Base-by-base conservation (phyloP, 441 rosid species). In the Populus hybrid region DNA sequence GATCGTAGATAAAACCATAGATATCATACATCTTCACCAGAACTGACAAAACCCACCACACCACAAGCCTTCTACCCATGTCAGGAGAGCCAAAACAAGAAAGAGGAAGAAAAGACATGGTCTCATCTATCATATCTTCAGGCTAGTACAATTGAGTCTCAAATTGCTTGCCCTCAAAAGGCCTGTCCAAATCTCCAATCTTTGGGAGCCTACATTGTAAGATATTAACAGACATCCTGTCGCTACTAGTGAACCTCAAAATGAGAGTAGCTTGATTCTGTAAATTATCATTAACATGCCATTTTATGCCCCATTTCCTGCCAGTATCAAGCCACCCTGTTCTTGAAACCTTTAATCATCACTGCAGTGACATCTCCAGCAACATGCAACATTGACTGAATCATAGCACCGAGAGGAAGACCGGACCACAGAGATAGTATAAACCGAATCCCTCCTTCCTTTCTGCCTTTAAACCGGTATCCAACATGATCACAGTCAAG, bases 291-390 rank as follows among this genome's bases (percentile, higher is more conserved):
- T 91, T 95, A 34, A 95, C 80, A 82, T 95, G 99, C 99, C 99
- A 95, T 79, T 95, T 95, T 69, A 94, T 98, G 26, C 99, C 99
- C 99, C 99, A 95, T 64, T 95, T 95, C 75, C 99, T 84, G 76
- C 97, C 99, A 98, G 92, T 95, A 7, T 90, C 89, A 82, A 95
- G 92, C 99, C 99, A 95, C 19, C 99, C 99, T 0, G 97, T 94
- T 81, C 86, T 88, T 4, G 97, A n/a, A 90, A 7, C 99, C 99
- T 83, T 91, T 95, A 21, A 95, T 87, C 84, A 92, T 95, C 77
- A 94, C 97, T 28, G 92, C 90, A 61, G 73, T 65, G 71, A 91
- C 35, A 80, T 95, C 98, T 61, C 99, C 99, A 0, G 93, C 89
- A n/a, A 19, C 99, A 97, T 0, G 94, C 98, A 19, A 91, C 97